A percentile compares a stretch with the other conserved stretches of the same genome.
Evolutionary conservation across 2,329 filamentous ascomycete genomes (phyloP).

Genomic region (Colletotrichum sublineola): DNA sequence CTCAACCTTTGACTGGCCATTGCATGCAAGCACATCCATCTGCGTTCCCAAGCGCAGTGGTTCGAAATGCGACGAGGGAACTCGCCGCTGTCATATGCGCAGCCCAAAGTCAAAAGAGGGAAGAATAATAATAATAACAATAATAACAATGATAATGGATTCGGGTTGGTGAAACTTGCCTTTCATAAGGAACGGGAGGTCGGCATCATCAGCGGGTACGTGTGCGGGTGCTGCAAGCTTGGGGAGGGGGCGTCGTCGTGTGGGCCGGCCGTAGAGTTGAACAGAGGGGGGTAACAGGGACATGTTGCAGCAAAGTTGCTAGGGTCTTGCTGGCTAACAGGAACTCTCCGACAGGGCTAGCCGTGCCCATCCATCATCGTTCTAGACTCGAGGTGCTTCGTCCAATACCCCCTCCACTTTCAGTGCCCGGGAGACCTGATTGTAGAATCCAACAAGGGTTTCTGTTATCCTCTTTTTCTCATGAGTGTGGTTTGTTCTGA

Average conservation of each 20-base stretch:
- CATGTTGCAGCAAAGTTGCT: conserved; percentile 14
- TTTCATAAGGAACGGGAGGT: conserved; percentile 6
- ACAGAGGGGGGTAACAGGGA: conserved; percentile 7
- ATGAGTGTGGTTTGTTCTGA: conserved; percentile 17
- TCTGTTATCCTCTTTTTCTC: conserved; percentile 9
- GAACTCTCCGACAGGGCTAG: conserved; percentile 20
- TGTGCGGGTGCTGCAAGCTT: conserved; percentile 9
- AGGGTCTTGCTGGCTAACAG: conserved; percentile 19
- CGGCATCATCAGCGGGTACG: conserved; percentile 12
- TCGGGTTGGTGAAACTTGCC: conserved; percentile 18
- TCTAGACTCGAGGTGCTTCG: neutral
- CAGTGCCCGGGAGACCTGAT: neutral
- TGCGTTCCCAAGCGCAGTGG: neutral
- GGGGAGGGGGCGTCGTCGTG: conserved; percentile 17
- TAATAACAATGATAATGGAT: too few species aligned
- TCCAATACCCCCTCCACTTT: too few species aligned
- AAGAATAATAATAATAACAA: neutral
- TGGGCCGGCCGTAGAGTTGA: conserved; percentile 11
- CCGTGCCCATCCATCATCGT: neutral
- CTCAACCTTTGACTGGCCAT: neutral
- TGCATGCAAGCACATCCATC: conserved; percentile 10
- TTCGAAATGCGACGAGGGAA: conserved; percentile 23
- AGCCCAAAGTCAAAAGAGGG: neutral
- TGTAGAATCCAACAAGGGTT: neutral
- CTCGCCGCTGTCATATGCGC: neutral